A percentile compares a stretch with the other conserved stretches of the same genome.
These are phyloP conservation scores for Filobasidium wieringae DNA, from an alignment of 768 basidiomycete species.

Conservation along the genomic window DNA sequence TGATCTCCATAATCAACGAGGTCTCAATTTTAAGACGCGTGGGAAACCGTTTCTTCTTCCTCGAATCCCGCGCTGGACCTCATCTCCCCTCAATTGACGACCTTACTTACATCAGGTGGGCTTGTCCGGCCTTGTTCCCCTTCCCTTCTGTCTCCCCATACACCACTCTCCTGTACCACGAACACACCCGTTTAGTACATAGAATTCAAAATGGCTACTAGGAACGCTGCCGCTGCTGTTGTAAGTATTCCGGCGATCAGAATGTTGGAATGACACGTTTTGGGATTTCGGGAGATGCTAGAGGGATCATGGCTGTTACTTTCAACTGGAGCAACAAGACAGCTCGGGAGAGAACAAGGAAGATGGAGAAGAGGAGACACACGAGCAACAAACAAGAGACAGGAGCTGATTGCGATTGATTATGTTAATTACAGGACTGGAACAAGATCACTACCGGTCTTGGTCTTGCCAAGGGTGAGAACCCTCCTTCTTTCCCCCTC, in stretches of 20 bases:
- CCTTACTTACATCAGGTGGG: too few species aligned
- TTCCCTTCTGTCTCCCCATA: not conserved
- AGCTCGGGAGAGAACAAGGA: not conserved
- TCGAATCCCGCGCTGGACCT: too few species aligned
- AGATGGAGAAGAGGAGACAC: not conserved
- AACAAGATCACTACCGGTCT: constrained; percentile 38
- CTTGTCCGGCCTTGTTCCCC: not conserved
- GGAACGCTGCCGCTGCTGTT: constrained; percentile 31
- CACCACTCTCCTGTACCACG: not conserved
- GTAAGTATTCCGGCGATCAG: constrained; percentile 21
- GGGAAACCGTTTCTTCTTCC: too few species aligned
- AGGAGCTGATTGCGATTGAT: not conserved
- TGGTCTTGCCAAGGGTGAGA: constrained; percentile 38
- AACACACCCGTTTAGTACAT: not conserved
- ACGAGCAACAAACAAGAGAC: too few species aligned
- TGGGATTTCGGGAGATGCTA: not conserved
- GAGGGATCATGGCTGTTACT: not conserved
- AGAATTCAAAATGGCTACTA: constrained; percentile 32
- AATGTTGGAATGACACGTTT: not conserved
- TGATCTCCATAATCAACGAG: too few species aligned
- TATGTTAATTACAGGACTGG: constrained; percentile 31
- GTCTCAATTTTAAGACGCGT: too few species aligned
- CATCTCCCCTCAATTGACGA: too few species aligned
- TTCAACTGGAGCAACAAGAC: not conserved
- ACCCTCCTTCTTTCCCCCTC: not conserved